Conservation (phyloP, 2,329 filamentous ascomycete species). For the Teratosphaeria destructans region DNA sequence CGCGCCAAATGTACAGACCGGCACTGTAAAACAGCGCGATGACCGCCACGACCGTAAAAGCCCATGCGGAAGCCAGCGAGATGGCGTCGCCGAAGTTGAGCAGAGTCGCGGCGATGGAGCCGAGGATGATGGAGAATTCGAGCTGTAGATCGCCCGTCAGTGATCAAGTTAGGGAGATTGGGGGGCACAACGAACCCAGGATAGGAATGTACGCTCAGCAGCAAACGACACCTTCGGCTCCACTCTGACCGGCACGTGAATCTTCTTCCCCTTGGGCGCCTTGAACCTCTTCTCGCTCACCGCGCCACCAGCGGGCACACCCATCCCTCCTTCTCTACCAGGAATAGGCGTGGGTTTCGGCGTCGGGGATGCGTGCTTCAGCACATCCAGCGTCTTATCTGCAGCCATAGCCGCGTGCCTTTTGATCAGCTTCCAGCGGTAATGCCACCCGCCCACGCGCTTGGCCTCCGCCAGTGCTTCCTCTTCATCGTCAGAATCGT, state of each 20-base stretch:
- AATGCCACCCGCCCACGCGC: conserved; percentile 64
- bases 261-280: conserved; percentile 72
- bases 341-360: conserved; percentile 36
- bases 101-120: conserved; percentile 72
- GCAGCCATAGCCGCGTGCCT: conserved; percentile 41
- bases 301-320: conserved; percentile 30
- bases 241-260: conserved; percentile 89
- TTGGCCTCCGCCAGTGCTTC: conserved; percentile 70
- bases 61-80: conserved; percentile 51
- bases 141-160: conserved; percentile 43
- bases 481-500: conserved; percentile 74
- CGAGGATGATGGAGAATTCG: conserved; percentile 91
- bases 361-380: conserved; percentile 26
- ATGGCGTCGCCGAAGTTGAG: conserved; percentile 64
- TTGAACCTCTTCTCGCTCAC: conserved; percentile 45
- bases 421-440: conserved; percentile 48
- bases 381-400: conserved; percentile 22
- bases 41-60: conserved; percentile 75
- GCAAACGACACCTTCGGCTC: conserved; percentile 98
- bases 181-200: conserved; percentile 55
- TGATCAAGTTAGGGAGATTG: neutral
- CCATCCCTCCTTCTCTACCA: conserved; percentile 30
- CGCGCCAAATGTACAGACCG: conserved; percentile 77
- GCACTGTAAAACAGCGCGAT: conserved; percentile 73
- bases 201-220: conserved; percentile 87